A percentile compares a stretch with the other conserved stretches of the same genome.
These are phyloP conservation scores for Geotrichum aggregatum DNA, from an alignment of 1,139 yeast species.

Conservation along the genomic window DNA sequence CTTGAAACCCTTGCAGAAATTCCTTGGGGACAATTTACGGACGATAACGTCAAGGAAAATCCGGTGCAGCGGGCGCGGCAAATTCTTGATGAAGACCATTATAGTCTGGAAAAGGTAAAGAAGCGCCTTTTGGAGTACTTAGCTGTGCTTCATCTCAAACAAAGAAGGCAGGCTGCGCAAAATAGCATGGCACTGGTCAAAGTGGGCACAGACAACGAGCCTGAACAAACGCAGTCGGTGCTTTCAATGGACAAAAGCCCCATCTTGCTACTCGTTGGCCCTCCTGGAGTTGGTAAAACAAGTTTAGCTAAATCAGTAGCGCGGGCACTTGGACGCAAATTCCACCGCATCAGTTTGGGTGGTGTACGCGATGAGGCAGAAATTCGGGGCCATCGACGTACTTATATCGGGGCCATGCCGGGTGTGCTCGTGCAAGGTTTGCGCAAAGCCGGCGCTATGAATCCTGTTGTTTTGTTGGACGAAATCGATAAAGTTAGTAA, in stretches of 20 bases:
- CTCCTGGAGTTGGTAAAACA: slow-evolving; percentile 95
- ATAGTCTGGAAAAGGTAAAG: slow-evolving; percentile 78
- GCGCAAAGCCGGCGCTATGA: slow-evolving; percentile 73
- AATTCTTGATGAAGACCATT: slow-evolving; percentile 74
- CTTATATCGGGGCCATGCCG: slow-evolving; percentile 93
- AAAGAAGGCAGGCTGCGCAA: slow-evolving; percentile 13
- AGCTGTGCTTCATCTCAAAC: slow-evolving; percentile 66
- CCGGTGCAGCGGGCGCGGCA: slow-evolving; percentile 54
- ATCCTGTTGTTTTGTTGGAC: slow-evolving; percentile 84
- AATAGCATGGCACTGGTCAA: slow-evolving; percentile 4
- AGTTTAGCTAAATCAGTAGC: slow-evolving; percentile 87
- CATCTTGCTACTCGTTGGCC: slow-evolving; percentile 79
- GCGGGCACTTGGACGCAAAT: slow-evolving; percentile 68
- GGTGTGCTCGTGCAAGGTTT: slow-evolving; percentile 78
- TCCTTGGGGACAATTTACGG: slow-evolving; percentile 43
- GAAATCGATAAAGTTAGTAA: slow-evolving; percentile 78
- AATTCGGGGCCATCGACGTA: slow-evolving; percentile 86
- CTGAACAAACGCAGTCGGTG: not conserved
- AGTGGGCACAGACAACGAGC: not conserved
- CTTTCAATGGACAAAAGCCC: slow-evolving; percentile 52
- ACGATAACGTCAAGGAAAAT: slow-evolving; percentile 37
- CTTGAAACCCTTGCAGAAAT: slow-evolving; percentile 65
- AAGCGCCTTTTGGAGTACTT: slow-evolving; percentile 75
- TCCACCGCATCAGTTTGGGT: slow-evolving; percentile 82
- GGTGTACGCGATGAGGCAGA: slow-evolving; percentile 90